Conservation (phyloP, 148 eudicot species). For the Amaranthus hypochondriacus region DNA sequence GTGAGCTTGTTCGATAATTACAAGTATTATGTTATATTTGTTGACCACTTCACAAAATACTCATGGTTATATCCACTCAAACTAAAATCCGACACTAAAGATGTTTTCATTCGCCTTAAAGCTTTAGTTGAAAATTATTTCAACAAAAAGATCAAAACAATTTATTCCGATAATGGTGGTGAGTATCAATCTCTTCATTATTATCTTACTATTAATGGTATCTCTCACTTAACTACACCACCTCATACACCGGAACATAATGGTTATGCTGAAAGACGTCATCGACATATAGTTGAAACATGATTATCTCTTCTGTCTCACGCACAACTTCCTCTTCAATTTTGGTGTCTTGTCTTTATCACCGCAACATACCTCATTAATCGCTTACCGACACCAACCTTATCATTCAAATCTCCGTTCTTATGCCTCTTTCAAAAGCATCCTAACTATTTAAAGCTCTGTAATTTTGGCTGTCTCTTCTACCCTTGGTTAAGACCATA, state of each 20-base stretch:
- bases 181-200: not conserved
- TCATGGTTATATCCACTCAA: no score
- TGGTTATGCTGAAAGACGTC: no score
- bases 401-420: not conserved
- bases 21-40: conserved; percentile 1
- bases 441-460: not conserved
- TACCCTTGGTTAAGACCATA: no score
- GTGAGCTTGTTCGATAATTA: not conserved
- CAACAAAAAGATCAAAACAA: not conserved
- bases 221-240: not conserved
- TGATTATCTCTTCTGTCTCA: not conserved
- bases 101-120: not conserved
- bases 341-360: not conserved
- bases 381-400: not conserved
- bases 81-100: no score
- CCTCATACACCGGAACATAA: no score
- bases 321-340: not conserved
- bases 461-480: not conserved
- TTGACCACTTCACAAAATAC: not conserved
- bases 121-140: not conserved
- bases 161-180: conserved; percentile 7
- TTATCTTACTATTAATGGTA: not conserved
- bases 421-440: not conserved
- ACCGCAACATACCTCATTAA: not conserved
- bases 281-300: no score